Conservation (phyloP, 1,284 basidiomycete species). For the Vanrija sp. region DNA sequence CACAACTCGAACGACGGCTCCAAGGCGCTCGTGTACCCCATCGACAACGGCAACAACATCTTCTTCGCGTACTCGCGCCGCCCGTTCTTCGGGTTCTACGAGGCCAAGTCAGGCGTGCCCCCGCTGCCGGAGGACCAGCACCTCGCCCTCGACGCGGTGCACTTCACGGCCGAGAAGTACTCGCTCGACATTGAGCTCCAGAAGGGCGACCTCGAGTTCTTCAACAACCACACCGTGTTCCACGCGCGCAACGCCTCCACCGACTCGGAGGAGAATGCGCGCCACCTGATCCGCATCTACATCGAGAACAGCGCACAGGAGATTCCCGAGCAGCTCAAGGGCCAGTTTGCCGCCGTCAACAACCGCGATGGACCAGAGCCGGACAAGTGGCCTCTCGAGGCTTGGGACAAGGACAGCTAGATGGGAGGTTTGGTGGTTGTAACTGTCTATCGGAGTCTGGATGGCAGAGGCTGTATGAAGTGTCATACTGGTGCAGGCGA, state of each 20-base stretch:
- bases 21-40: slow-evolving; percentile 13
- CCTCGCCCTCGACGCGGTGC: slow-evolving; percentile 29
- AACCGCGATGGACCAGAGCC: neutral
- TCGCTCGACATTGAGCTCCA: slow-evolving; percentile 19
- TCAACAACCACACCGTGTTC: slow-evolving; percentile 27
- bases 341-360: neutral
- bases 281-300: slow-evolving; percentile 23
- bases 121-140: slow-evolving; percentile 23
- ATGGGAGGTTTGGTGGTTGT: too few species aligned
- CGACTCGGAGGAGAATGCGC: slow-evolving; percentile 18
- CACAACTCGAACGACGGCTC: too few species aligned
- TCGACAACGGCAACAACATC: slow-evolving; percentile 8
- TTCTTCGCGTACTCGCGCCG: slow-evolving; percentile 25
- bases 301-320: slow-evolving; percentile 15
- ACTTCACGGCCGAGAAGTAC: slow-evolving; percentile 28
- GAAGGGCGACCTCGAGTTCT: slow-evolving; percentile 30
- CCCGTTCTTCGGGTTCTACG: slow-evolving; percentile 31
- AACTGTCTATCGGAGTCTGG: too few species aligned
- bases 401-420: slow-evolving; percentile 11
- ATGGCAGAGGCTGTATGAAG: too few species aligned
- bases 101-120: slow-evolving; percentile 19
- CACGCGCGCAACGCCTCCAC: slow-evolving; percentile 20
- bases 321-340: slow-evolving; percentile 6
- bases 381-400: slow-evolving; percentile 14
- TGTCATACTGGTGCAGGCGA: too few species aligned